These are phyloP conservation scores for Fusarium abutilonis DNA, from an alignment of 2,329 filamentous ascomycete species.

Conservation along the genomic window DNA sequence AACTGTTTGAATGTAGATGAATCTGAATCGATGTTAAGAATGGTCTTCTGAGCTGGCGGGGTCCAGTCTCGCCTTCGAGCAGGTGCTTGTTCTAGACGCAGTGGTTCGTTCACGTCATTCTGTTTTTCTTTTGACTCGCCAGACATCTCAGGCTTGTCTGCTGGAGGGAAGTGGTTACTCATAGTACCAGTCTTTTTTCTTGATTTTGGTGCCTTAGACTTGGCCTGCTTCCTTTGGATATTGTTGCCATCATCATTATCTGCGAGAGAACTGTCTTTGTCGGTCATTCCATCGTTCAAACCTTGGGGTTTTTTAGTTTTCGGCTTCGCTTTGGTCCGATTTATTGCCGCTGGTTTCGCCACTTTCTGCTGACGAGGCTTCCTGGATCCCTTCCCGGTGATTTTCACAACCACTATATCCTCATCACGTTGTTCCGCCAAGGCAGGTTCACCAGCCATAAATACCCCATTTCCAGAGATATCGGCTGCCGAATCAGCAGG, in stretches of 20 bases:
- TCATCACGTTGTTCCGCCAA: conserved; percentile 9
- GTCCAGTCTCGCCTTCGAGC: conserved; percentile 73
- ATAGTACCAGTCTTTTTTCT: conserved; percentile 45
- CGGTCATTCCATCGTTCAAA: not conserved
- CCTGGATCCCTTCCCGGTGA: conserved; percentile 26
- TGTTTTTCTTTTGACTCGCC: conserved; percentile 21
- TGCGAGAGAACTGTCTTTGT: not conserved
- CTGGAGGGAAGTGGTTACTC: conserved; percentile 49
- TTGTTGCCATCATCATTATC: conserved; percentile 25
- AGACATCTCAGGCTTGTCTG: conserved; percentile 24
- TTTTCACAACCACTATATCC: conserved; percentile 41
- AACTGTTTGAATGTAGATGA: conserved; percentile 42
- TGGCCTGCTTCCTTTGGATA: conserved; percentile 53
- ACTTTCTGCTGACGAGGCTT: conserved; percentile 35
- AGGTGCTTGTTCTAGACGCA: conserved; percentile 60
- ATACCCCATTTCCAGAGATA: not conserved
- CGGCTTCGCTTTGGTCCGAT: conserved; percentile 17
- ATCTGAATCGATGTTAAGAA: conserved; percentile 45
- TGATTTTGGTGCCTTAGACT: conserved; percentile 30
- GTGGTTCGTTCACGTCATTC: conserved; percentile 47
- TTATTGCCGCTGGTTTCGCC: conserved; percentile 26
- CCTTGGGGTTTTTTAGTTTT: not conserved
- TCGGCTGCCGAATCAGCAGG: not conserved
- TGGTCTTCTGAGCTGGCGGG: conserved; percentile 61
- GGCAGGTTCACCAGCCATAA: conserved; percentile 5